These are phyloP conservation scores for Colletotrichum siamense DNA, from an alignment of 2,329 filamentous ascomycete genomes.

Conservation along the genomic window DNA sequence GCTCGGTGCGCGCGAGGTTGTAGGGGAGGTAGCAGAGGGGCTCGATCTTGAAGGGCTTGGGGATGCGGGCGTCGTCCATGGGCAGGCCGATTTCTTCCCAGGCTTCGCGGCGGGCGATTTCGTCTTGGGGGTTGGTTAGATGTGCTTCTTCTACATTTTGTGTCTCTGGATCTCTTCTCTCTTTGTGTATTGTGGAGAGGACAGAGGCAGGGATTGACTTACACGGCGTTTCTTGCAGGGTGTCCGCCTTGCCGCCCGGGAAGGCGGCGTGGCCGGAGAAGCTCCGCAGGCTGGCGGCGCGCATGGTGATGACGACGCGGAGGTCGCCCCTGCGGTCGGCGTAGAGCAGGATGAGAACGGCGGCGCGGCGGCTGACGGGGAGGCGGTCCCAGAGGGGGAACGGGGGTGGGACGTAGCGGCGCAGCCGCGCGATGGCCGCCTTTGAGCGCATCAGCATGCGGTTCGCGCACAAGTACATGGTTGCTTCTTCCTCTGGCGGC, in stretches of 20 bases:
- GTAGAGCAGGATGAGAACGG: conserved; percentile 87
- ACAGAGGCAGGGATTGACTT: conserved; percentile 29
- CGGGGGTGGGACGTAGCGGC: conserved; percentile 64
- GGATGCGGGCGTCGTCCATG: conserved; percentile 70
- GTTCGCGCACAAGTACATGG: conserved; percentile 23
- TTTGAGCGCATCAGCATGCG: conserved; percentile 31
- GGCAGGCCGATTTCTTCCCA: conserved; percentile 93
- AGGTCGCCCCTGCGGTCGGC: conserved; percentile 83
- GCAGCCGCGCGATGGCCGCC: conserved; percentile 66
- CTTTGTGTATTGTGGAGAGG: not conserved
- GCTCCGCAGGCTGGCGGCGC: conserved; percentile 65
- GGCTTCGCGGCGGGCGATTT: conserved; percentile 88
- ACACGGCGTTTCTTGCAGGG: conserved; percentile 64
- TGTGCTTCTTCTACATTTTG: not conserved
- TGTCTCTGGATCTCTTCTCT: not conserved
- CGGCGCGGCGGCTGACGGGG: conserved; percentile 73
- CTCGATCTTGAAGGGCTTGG: conserved; percentile 81
- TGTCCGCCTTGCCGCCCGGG: conserved; percentile 77
- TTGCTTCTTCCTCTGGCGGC: not conserved
- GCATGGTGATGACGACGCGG: conserved; percentile 73
- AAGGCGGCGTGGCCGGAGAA: conserved; percentile 89
- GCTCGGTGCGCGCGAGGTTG: conserved; percentile 74
- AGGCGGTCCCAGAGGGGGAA: conserved; percentile 68
- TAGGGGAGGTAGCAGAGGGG: conserved; percentile 85
- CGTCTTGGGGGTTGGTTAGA: conserved; percentile 53